phyloP scores from a whole-genome alignment of 2,329 filamentous ascomycete genomes.

The Sporothrix curviconia region DNA sequence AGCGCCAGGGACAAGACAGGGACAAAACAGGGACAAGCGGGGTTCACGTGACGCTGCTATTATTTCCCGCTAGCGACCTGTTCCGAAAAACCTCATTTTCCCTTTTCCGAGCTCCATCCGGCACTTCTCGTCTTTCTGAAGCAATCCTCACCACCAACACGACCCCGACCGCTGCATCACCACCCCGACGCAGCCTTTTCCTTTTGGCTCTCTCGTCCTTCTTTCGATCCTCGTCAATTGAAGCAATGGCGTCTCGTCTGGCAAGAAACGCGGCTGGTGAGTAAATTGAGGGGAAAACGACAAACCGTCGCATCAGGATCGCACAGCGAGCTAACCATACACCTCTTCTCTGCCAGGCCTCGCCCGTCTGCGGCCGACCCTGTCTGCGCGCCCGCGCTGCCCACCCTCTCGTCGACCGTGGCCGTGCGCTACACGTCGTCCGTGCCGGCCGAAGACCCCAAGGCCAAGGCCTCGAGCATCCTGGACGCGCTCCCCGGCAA shows the following conservation, averaged over 20 bases:
- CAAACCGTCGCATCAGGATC: neutral
- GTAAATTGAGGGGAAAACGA: slow-evolving; percentile 32
- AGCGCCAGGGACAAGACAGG: neutral
- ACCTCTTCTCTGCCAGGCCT: slow-evolving; percentile 17
- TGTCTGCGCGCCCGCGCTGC: slow-evolving; percentile 14
- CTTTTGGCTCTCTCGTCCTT: slow-evolving; percentile 30
- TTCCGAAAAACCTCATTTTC: slow-evolving; percentile 39
- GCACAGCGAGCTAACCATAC: neutral
- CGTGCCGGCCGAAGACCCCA: slow-evolving; percentile 79
- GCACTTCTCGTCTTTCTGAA: slow-evolving; percentile 1
- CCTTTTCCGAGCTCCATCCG: slow-evolving; percentile 20
- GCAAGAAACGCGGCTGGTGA: slow-evolving; percentile 91
- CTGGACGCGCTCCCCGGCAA: slow-evolving; percentile 88
- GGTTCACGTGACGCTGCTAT: slow-evolving; percentile 8
- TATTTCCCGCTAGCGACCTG: slow-evolving; percentile 17
- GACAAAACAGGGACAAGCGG: neutral
- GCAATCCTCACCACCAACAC: slow-evolving; percentile 7
- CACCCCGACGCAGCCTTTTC: slow-evolving; percentile 20
- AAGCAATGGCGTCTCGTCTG: slow-evolving; percentile 97
- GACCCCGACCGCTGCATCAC: slow-evolving; percentile 3
- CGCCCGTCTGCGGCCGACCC: slow-evolving; percentile 19
- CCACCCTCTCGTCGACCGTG: slow-evolving; percentile 48
- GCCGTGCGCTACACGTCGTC: slow-evolving; percentile 56
- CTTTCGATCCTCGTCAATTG: slow-evolving; percentile 41
- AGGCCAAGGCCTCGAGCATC: slow-evolving; percentile 95